Evolutionary conservation across 2,329 filamentous ascomycete species (phyloP), one percentile per base, ranked within the genome.

Genomic region (Blastomyces gilchristii): DNA sequence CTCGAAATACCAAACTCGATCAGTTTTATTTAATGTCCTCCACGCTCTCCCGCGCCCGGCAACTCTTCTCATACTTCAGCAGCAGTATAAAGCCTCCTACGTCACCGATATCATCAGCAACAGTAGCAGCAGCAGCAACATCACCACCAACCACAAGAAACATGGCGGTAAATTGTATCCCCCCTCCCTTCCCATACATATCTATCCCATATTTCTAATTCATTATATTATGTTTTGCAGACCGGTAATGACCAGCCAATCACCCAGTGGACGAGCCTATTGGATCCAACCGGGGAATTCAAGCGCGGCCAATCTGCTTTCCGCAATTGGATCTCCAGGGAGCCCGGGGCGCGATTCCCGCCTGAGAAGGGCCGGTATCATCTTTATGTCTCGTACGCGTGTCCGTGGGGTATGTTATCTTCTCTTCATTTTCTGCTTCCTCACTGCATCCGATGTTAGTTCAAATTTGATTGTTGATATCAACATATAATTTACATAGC

Each of bases 341-440:
- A 90, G 69, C 77, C 85, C 0, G 87, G 84, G 52, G 87, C 90
- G 5, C 78, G 87, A 74, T 97, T 91, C 69, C 89, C 91, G 5
- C 84, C 91, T 0, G 93, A 97, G 78, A 90, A 90, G 77, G 90
- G 84, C 61, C 84, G 94, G 63, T 99, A 99, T 75, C 94, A 99
- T 77, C 85, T 99, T 69, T 99, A 93, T 73, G 88, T 96, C 68
- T 93, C 88, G 71, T 96, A 96, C 76, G 92, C 92, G 7, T 97
- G 92, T 76, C 92, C 92, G 3, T 97, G 92, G 92, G 87, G 81
- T 82, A 71, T 63, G 76, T 71, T 34, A 34, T 34, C 31, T 6
- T 34, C 31, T 34, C 31, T 34, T 34, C 31, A 34, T 34, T 34
- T 34, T 34, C 4, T 34, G 4, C 31, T 34, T 34, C 31, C 31